Conservation (phyloP, 2,329 filamentous ascomycete species). For the Ophioceras dolichostomum region DNA sequence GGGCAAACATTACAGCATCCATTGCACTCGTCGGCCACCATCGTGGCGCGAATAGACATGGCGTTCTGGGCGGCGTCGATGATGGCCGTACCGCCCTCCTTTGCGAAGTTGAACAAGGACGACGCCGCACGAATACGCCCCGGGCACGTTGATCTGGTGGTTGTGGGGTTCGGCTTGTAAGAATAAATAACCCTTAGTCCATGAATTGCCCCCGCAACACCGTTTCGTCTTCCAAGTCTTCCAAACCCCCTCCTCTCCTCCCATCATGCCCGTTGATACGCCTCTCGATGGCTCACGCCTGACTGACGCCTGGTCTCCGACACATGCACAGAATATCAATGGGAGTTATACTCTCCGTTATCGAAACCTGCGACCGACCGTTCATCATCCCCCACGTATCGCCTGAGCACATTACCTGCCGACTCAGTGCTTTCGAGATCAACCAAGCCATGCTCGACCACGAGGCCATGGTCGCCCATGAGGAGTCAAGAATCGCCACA, state of each 20-base stretch:
- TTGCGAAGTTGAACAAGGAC: slow-evolving; percentile 4
- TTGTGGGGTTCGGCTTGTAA: slow-evolving; percentile 14
- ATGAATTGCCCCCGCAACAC: no score
- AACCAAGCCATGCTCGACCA: no score
- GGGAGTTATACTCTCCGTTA: slow-evolving; percentile 8
- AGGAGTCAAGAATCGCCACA: no score
- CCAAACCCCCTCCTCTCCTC: neutral
- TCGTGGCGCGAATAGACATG: slow-evolving; percentile 14
- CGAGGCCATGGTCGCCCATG: neutral
- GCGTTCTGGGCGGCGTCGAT: slow-evolving; percentile 15
- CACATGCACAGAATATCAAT: slow-evolving; percentile 8
- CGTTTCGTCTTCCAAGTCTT: no score
- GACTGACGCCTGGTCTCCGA: no score
- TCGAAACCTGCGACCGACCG: slow-evolving; percentile 7
- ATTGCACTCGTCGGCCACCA: slow-evolving; percentile 16
- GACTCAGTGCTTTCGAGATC: neutral
- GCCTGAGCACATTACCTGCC: slow-evolving; percentile 4
- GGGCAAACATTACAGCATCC: slow-evolving; percentile 13
- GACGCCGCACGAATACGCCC: slow-evolving; percentile 2
- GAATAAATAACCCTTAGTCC: no score
- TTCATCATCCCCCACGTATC: slow-evolving; percentile 12
- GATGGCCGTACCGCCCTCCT: slow-evolving; percentile 14
- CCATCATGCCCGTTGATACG: no score
- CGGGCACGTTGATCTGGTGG: slow-evolving; percentile 14
- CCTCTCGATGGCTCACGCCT: no score